phyloP scores from a whole-genome alignment of 2,329 filamentous ascomycete genomes.

The Trichophyton schoenleinii region DNA sequence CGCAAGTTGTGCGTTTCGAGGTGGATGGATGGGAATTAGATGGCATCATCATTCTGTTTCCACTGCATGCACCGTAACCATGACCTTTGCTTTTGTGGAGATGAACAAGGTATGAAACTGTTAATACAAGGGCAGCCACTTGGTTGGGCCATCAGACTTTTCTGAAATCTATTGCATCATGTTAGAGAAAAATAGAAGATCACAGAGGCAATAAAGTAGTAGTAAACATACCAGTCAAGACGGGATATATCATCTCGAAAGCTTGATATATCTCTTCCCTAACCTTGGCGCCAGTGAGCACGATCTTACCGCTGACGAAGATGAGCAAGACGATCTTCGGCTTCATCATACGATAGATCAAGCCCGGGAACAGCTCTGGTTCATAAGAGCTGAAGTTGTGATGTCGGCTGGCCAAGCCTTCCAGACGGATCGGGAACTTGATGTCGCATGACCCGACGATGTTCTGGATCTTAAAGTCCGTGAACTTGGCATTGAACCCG shows the following conservation, averaged over 20 bases:
- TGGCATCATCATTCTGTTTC: background rate
- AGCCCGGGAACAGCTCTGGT: constrained; percentile 93
- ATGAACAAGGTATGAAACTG: constrained; percentile 13
- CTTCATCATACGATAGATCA: constrained; percentile 99
- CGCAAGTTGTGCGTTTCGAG: background rate
- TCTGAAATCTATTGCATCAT: constrained; percentile 44
- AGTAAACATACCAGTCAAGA: constrained; percentile 59
- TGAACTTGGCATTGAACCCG: constrained; percentile 98
- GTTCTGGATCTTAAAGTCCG: constrained; percentile 99
- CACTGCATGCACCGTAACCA: background rate
- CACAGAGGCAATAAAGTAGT: background rate
- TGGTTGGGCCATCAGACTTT: constrained; percentile 38
- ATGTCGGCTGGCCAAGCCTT: constrained; percentile 90
- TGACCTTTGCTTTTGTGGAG: background rate
- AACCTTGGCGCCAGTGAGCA: constrained; percentile 93
- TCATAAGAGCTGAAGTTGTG: constrained; percentile 99
- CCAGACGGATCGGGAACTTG: constrained; percentile 96
- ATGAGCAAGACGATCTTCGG: constrained; percentile 97
- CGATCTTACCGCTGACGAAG: constrained; percentile 97
- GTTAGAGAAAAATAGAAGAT: constrained; percentile 7
- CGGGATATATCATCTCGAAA: constrained; percentile 94
- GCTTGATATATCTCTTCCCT: constrained; percentile 96
- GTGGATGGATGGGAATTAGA: background rate
- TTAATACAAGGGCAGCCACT: constrained; percentile 18
- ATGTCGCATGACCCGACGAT: constrained; percentile 98